Evolutionary conservation across 345 rosid species (phyloP).

Genomic region (Psidium friedrichsthalianum): DNA sequence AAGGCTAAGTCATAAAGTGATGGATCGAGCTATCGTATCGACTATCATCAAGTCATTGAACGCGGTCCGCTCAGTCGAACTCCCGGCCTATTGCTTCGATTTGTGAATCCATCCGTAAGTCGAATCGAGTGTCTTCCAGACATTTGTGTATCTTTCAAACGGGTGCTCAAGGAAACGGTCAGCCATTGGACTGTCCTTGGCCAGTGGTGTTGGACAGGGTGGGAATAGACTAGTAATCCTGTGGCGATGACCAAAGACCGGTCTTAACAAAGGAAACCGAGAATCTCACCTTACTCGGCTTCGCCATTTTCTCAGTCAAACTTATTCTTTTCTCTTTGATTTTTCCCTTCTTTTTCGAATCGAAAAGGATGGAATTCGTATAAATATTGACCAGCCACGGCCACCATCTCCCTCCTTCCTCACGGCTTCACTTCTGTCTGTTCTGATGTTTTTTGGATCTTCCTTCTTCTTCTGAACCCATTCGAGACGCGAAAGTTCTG

Average conservation of each 20-base stretch:
- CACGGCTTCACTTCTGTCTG: background rate
- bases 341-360: background rate
- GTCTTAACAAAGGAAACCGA: constrained; percentile 2
- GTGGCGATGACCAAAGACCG: constrained; percentile 20
- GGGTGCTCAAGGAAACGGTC: constrained; percentile 3
- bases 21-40: accelerated
- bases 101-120: background rate
- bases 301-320: constrained; percentile 6
- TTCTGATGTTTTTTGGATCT: background rate
- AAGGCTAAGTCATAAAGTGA: background rate
- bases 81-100: background rate
- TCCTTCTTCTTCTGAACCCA: background rate
- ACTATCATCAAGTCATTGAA: background rate
- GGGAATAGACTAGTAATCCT: background rate
- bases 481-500: background rate
- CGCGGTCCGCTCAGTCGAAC: background rate
- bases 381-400: background rate
- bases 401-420: background rate
- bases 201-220: background rate
- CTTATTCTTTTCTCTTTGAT: background rate
- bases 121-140: background rate
- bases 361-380: background rate
- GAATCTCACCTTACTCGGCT: background rate
- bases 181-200: constrained; percentile 8
- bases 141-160: background rate